Conservation (phyloP, 2,329 filamentous ascomycete species). For the Sporothrix globosa region DNA sequence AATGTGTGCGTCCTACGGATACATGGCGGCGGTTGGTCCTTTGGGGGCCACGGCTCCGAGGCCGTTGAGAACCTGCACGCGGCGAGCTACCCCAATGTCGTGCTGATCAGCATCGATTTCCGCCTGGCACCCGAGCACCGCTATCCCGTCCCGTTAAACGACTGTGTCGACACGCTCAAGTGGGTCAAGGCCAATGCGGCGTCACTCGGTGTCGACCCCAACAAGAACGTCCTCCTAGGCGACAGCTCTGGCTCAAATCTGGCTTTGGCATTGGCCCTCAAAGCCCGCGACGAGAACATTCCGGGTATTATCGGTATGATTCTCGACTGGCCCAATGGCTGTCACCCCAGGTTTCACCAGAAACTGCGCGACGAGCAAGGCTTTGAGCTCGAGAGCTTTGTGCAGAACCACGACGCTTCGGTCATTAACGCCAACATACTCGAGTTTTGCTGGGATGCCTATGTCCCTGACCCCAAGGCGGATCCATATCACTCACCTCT, state of each 20-base stretch:
- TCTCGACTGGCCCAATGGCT: slow-evolving; percentile 45
- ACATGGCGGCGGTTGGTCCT: slow-evolving; percentile 46
- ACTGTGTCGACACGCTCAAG: slow-evolving; percentile 54
- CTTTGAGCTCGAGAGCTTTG: slow-evolving; percentile 45
- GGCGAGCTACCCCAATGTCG: slow-evolving; percentile 42
- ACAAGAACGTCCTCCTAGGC: slow-evolving; percentile 51
- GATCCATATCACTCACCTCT: slow-evolving; percentile 43
- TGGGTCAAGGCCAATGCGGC: slow-evolving; percentile 52
- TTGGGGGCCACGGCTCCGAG: slow-evolving; percentile 45
- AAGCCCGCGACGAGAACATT: slow-evolving; percentile 42
- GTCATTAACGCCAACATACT: slow-evolving; percentile 41
- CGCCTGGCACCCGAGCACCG: slow-evolving; percentile 54
- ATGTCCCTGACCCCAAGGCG: slow-evolving; percentile 40
- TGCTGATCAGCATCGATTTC: slow-evolving; percentile 47
- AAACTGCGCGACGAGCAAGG: slow-evolving; percentile 36
- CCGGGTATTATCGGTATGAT: slow-evolving; percentile 44
- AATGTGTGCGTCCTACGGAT: slow-evolving; percentile 40
- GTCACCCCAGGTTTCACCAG: slow-evolving; percentile 46
- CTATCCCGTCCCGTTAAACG: slow-evolving; percentile 54
- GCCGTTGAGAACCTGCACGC: slow-evolving; percentile 45
- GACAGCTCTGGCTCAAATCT: slow-evolving; percentile 54
- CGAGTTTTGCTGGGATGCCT: slow-evolving; percentile 45
- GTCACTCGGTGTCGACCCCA: slow-evolving; percentile 43
- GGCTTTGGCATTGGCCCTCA: slow-evolving; percentile 41
- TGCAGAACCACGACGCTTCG: slow-evolving; percentile 43